Percentiles rank a stretch among this genome's conserved stretches.
Conservation (phyloP, 768 basidiomycete genomes). For the Boletus fagicola region DNA sequence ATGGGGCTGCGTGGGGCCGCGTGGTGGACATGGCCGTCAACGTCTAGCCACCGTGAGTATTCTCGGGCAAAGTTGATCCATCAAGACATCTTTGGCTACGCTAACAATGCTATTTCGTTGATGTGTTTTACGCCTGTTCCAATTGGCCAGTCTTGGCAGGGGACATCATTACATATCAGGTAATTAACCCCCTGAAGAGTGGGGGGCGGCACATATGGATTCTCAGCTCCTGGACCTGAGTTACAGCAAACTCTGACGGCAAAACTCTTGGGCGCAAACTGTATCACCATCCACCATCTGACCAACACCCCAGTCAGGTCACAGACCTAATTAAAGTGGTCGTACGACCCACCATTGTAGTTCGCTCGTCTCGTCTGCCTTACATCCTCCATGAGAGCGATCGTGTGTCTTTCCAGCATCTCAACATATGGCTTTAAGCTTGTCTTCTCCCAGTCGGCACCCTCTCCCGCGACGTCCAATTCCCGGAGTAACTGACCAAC, state of each 20-base stretch:
- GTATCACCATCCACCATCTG: constrained; percentile 30
- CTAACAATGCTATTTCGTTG: background rate
- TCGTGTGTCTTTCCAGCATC: constrained; percentile 74
- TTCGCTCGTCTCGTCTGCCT: constrained; percentile 22
- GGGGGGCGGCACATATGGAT: background rate
- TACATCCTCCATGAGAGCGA: constrained; percentile 32
- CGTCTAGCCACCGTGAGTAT: constrained; percentile 7
- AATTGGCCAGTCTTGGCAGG: constrained; percentile 18
- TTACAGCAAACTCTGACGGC: background rate
- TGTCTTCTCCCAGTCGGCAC: constrained; percentile 84
- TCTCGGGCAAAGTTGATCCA: constrained; percentile 14
- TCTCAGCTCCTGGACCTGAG: background rate
- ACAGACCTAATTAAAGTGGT: background rate
- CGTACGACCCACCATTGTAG: constrained; percentile 17
- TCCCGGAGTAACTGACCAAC: constrained; percentile 80
- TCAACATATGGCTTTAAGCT: constrained; percentile 88
- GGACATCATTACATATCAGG: background rate
- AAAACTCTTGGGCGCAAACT: background rate
- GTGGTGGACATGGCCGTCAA: constrained; percentile 26
- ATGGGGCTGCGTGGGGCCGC: background rate
- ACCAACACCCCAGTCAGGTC: background rate
- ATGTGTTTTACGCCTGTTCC: constrained; percentile 7
- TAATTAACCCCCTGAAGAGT: background rate
- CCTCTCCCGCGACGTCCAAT: constrained; percentile 55
- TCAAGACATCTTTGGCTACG: background rate